A percentile compares a stretch with the other conserved stretches of the same genome.
These are phyloP conservation scores for Xylariaceae sp. DNA, from an alignment of 2,329 filamentous ascomycete species.

Conservation along the genomic window DNA sequence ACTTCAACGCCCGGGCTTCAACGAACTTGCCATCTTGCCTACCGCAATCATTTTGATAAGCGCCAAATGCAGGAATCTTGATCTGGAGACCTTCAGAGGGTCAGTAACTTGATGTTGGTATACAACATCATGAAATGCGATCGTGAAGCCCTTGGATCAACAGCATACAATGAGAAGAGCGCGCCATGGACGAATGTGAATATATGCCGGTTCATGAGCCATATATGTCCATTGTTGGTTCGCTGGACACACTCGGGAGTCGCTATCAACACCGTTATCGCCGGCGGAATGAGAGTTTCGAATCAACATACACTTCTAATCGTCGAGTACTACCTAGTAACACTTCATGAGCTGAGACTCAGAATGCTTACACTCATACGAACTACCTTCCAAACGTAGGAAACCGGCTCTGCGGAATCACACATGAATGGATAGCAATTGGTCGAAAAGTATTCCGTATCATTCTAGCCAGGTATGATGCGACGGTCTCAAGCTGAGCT, in stretches of 20 bases:
- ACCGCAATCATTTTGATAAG: no score
- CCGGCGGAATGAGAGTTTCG: neutral
- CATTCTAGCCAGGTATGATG: neutral
- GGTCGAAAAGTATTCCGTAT: neutral
- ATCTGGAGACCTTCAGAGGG: no score
- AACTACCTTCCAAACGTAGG: neutral
- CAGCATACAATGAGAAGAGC: no score
- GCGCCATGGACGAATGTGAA: constrained; percentile 40
- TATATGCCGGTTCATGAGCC: constrained; percentile 12
- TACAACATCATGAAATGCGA: no score
- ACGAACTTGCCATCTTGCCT: no score
- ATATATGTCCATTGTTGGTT: constrained; percentile 7
- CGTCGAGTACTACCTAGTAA: neutral
- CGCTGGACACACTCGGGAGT: constrained; percentile 32
- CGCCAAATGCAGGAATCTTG: no score
- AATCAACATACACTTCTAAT: neutral
- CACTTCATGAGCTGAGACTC: neutral
- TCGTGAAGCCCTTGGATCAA: no score
- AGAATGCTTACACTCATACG: neutral
- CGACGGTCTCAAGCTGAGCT: neutral
- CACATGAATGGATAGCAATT: neutral
- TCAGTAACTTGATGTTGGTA: no score
- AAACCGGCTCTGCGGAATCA: neutral
- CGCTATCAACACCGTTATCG: constrained; percentile 35
- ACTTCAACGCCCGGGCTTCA: no score